Percentiles rank a stretch among this genome's conserved stretches.
phyloP scores from a whole-genome alignment of 768 basidiomycete genomes.

The Boletellus ananas region DNA sequence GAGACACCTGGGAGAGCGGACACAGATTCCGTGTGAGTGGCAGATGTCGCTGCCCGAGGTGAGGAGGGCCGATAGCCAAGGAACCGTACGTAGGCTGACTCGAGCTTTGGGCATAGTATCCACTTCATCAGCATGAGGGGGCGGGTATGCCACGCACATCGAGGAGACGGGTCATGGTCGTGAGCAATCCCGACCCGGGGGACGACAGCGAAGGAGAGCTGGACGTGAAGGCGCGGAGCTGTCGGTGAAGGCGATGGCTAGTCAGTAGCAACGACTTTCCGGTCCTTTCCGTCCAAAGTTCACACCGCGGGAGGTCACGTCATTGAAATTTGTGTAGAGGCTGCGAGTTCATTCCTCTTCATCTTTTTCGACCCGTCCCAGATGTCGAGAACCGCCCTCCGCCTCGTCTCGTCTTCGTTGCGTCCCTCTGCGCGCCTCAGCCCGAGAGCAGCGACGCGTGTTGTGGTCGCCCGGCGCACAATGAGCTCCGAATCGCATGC shows the following conservation, averaged over 20 bases:
- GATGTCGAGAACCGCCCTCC: constrained; percentile 24
- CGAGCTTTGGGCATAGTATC: constrained; percentile 5
- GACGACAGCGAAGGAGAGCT: constrained; percentile 28
- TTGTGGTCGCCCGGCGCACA: constrained; percentile 20
- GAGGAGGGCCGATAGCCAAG: neutral
- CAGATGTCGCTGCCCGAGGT: constrained; percentile 18
- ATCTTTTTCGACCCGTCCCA: constrained; percentile 1
- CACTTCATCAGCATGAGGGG: constrained; percentile 11
- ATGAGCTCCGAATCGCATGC: constrained; percentile 26
- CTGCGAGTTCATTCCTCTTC: constrained; percentile 3
- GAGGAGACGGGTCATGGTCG: constrained; percentile 27
- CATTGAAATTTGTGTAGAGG: constrained; percentile 22
- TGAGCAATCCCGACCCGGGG: constrained; percentile 27
- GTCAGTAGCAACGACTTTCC: constrained; percentile 8
- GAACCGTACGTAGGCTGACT: constrained; percentile 7
- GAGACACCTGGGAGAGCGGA: constrained; percentile 3
- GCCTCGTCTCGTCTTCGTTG: constrained; percentile 13
- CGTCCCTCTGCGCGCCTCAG: constrained; percentile 14
- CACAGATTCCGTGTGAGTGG: constrained; percentile 8
- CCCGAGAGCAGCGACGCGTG: constrained; percentile 5
- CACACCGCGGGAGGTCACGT: constrained; percentile 26
- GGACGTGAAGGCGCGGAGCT: constrained; percentile 14
- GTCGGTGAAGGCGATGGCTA: neutral
- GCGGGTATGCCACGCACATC: constrained; percentile 15
- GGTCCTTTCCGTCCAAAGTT: constrained; percentile 26